phyloP scores from a whole-genome alignment of 345 rosid species.

The Melaleuca alternifolia region DNA sequence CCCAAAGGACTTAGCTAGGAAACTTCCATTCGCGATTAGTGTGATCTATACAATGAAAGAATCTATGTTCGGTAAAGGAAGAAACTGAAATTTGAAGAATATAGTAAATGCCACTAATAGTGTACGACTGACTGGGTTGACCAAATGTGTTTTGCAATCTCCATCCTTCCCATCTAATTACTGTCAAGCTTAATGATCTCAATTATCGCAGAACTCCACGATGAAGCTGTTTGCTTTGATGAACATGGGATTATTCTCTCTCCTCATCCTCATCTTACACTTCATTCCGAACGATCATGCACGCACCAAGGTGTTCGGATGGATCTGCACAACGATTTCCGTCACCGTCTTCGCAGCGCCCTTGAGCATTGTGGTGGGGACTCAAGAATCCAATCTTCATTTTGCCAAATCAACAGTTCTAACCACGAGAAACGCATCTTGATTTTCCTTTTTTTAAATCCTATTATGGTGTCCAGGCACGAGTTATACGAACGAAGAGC shows the following conservation, averaged over 20 bases:
- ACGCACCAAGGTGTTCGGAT: constrained; percentile 50
- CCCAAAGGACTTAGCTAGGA: neutral
- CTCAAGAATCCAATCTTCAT: neutral
- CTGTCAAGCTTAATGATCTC: neutral
- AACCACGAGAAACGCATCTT: neutral
- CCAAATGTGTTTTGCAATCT: neutral
- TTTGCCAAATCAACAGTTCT: neutral
- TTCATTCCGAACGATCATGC: constrained; percentile 7
- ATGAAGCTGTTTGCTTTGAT: constrained; percentile 31
- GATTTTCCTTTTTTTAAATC: neutral
- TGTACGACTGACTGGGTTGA: neutral
- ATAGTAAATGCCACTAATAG: neutral
- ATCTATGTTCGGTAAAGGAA: neutral
- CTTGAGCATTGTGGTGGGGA: constrained; percentile 52
- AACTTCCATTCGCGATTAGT: neutral
- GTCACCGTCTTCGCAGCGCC: constrained; percentile 82
- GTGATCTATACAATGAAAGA: neutral
- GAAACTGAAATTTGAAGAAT: neutral
- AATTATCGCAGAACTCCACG: constrained; percentile 39
- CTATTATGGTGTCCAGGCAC: constrained; percentile 24
- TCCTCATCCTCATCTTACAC: constrained; percentile 29
- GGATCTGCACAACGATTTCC: constrained; percentile 68
- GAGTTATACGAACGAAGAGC: constrained; percentile 64
- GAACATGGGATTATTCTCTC: constrained; percentile 49
- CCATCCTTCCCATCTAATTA: neutral